Evolutionary conservation across 1,284 basidiomycete genomes (phyloP), one percentile per base, ranked within the genome.

Genomic region (Tylopilus sp.): DNA sequence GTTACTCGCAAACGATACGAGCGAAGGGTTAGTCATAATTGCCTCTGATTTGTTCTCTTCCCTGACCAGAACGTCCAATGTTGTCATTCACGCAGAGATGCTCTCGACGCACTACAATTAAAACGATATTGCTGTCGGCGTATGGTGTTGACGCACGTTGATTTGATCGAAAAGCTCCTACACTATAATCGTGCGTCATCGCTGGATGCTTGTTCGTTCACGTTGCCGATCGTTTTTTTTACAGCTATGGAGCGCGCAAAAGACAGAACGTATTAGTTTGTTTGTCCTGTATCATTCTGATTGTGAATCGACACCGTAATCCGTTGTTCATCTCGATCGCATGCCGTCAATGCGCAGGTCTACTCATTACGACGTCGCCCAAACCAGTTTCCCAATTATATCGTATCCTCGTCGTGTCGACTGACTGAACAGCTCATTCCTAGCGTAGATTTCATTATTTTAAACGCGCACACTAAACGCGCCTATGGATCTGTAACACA

Each of bases 131-230:
- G 97, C 82, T 99, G 97, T 81, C 87, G 97, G 57, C 89, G 97
- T 62, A 99, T 99, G 97, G 95, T 99, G 16, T 83, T 99, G 63
- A 99, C 97, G 0, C 97, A 99, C 79, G 96, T 98, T 67, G 97
- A 98, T 81, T 86, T 98, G 67, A 98, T 98, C 72, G 96, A 98
- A 81, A 98, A 98, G 81, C 86, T 98, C 24, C 84, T 98, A 33
- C 95, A 97, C 75, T 98, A 98, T 81, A 98, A 97, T 82, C 96
- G 96, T 98, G 70, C 75, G 95, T 89, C 33, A 33, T 51, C 41
- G 39, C 60, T n/a, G 22, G 49, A 61, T 38, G 6, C 32, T 36
- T 53, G 36, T 8, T 53, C 22, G 4, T 57, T 24, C 22, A 0
- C 0, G 12, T 54, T 9, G 51, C 57, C 32, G 32, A 70, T 33